Conservation (phyloP, 2,329 filamentous ascomycete genomes). For the Mariannaea elegans region DNA sequence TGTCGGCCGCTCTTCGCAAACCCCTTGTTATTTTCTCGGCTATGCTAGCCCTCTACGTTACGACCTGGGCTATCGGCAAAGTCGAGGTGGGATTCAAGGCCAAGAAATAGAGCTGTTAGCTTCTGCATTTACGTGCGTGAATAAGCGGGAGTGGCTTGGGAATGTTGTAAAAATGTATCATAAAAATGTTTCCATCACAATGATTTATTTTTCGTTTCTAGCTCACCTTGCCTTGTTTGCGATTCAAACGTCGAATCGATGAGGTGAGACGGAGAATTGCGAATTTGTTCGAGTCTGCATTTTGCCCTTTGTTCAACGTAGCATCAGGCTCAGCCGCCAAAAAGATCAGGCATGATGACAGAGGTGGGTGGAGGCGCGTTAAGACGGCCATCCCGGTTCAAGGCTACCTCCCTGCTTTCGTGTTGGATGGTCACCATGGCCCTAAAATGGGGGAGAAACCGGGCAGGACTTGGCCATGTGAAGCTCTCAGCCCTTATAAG, state of each 20-base stretch:
- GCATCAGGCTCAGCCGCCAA: not conserved
- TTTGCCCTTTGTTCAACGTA: not conserved
- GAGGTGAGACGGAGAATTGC: not conserved
- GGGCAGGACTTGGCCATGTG: conserved; percentile 34
- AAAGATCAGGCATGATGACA: not conserved
- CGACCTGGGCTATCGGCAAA: conserved; percentile 78
- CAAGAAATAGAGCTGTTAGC: conserved; percentile 47
- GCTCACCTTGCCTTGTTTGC: not conserved
- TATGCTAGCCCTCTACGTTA: conserved; percentile 76
- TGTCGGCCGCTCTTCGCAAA: conserved; percentile 80
- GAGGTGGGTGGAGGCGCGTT: conserved; percentile 24
- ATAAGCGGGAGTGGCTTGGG: conserved; percentile 22
- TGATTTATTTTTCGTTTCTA: conserved; percentile 13
- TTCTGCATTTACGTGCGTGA: conserved; percentile 14
- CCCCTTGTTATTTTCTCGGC: conserved; percentile 83
- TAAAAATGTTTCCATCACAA: conserved; percentile 27
- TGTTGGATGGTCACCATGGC: conserved; percentile 34
- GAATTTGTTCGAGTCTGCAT: not conserved
- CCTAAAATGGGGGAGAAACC: conserved; percentile 33
- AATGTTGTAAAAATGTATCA: conserved; percentile 39
- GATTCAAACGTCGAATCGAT: not conserved
- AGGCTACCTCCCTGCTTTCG: conserved; percentile 34
- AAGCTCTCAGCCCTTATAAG: conserved; percentile 34
- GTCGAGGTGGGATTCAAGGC: conserved; percentile 81
- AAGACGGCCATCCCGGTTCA: conserved; percentile 31